A percentile compares a stretch with the other conserved stretches of the same genome.
Evolutionary conservation across 2,329 filamentous ascomycete genomes (phyloP).

Genomic region (Exophiala alcalophila): DNA sequence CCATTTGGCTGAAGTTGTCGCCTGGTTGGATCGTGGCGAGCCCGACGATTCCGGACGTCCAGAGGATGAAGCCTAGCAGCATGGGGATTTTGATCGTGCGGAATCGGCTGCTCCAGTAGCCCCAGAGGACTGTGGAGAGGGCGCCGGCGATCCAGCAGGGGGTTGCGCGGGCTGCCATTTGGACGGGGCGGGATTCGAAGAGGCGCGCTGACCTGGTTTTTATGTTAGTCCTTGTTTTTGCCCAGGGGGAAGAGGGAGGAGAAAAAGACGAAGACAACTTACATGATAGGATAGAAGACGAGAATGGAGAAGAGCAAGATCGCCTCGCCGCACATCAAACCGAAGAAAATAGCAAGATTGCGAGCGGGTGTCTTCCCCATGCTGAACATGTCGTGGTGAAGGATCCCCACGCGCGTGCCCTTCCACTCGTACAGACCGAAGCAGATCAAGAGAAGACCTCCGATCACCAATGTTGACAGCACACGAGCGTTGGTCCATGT

Average conservation of each 20-base stretch:
- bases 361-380: no score
- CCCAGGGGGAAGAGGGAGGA: no score
- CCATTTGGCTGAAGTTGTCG: background rate
- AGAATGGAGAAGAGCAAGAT: no score
- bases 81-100: conserved; percentile 2
- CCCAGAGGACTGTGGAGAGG: conserved; percentile 4
- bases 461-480: conserved; percentile 38
- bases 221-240: no score
- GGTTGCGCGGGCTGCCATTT: no score
- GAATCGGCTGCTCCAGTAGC: conserved; percentile 5
- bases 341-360: no score
- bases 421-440: conserved; percentile 41
- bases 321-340: no score
- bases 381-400: conserved; percentile 13
- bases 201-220: no score
- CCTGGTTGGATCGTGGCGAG: conserved; percentile 7
- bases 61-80: conserved; percentile 2
- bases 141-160: conserved; percentile 4
- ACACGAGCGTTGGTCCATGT: conserved; percentile 43
- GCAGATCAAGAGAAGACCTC: conserved; percentile 34
- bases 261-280: no score
- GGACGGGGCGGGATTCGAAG: no score
- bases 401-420: conserved; percentile 7
- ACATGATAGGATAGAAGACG: no score
- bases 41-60: conserved; percentile 4